Evolutionary conservation across 2,329 filamentous ascomycete species (phyloP), one percentile per base, ranked within the genome.

Genomic region (Cryphonectria naterciae): DNA sequence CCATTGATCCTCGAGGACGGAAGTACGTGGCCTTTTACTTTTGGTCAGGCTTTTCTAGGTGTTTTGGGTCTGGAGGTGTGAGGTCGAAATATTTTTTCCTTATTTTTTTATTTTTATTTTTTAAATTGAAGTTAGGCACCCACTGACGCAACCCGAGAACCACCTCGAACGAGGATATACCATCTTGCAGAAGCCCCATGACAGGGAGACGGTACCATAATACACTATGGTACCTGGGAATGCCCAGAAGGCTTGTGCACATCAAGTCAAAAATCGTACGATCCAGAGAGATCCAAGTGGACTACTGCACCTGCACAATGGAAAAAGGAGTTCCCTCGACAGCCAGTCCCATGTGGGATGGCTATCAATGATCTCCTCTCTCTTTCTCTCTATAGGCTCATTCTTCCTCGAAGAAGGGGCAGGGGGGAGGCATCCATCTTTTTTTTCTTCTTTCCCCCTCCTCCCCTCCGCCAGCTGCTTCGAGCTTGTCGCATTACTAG

Each of bases 401-500:
- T 49, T n/a, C 32, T 46, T 28, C 19, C 15, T 64, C 61, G 10
- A 43, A 22, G 22, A 43, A 22, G n/a, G 61, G 37, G 5, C 37
- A 3, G 32, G 32, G 32, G 32, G 4, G 32, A 4, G 32, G 32
- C n/a, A 39, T 43, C 39, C 39, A 17, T 22, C n/a, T 19, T 62
- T 22, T 5, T 62, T 37, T 60, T 17, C 28, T 46, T 46, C 43
- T 19, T 46, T 46, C 43, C 19, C 17, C 19, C 43, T n/a, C 46
- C 5, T 22, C 43, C 43, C 17, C 43, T 49, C 11, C 62, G 11
- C 62, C 17, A 54, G 70, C 61, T 68, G 70, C 70, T 68, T 70
- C 65, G 68, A 67, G 70, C 70, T 68, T 56, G 64, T 35, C 66
- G 68, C 68, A 68, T 70, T 66, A 49, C 58, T 49, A 52, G 68